phyloP scores from a whole-genome alignment of 1,284 basidiomycete species.

The Phaffia rhodozyma region DNA sequence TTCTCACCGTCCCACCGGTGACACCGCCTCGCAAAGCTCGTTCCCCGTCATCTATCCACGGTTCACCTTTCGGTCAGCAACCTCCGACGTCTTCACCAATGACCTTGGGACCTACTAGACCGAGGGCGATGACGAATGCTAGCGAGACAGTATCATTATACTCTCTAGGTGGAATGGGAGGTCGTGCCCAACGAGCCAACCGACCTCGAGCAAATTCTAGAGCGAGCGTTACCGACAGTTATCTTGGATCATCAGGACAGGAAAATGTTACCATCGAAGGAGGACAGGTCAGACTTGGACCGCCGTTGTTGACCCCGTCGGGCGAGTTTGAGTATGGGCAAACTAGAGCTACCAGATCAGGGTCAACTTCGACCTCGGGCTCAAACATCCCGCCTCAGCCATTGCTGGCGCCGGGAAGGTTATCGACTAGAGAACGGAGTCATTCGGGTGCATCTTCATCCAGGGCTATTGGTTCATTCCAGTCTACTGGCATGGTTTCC shows the following conservation, averaged over 20 bases:
- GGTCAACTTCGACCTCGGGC: not conserved
- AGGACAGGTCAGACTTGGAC: too few species aligned
- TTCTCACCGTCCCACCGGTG: too few species aligned
- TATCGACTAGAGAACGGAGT: too few species aligned
- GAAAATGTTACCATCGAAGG: too few species aligned
- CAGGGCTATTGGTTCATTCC: too few species aligned
- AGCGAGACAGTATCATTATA: slow-evolving; percentile 26
- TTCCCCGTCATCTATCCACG: not conserved
- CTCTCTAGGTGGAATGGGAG: slow-evolving; percentile 34
- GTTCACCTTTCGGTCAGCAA: too few species aligned
- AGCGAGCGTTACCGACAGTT: slow-evolving; percentile 10
- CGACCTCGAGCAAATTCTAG: slow-evolving; percentile 16
- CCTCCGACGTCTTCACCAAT: not conserved
- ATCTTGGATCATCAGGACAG: not conserved
- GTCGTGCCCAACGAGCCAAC: slow-evolving; percentile 27
- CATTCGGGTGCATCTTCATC: too few species aligned
- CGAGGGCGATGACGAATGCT: slow-evolving; percentile 22
- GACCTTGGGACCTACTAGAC: not conserved
- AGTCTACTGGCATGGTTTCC: too few species aligned
- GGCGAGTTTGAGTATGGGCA: not conserved
- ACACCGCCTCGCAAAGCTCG: slow-evolving; percentile 11
- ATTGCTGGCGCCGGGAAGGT: too few species aligned
- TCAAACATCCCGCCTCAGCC: too few species aligned
- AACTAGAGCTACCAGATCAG: not conserved
- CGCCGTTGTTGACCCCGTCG: not conserved